Base-by-base conservation (phyloP, 495 filamentous ascomycete species). In the Chaetomium tenue region DNA sequence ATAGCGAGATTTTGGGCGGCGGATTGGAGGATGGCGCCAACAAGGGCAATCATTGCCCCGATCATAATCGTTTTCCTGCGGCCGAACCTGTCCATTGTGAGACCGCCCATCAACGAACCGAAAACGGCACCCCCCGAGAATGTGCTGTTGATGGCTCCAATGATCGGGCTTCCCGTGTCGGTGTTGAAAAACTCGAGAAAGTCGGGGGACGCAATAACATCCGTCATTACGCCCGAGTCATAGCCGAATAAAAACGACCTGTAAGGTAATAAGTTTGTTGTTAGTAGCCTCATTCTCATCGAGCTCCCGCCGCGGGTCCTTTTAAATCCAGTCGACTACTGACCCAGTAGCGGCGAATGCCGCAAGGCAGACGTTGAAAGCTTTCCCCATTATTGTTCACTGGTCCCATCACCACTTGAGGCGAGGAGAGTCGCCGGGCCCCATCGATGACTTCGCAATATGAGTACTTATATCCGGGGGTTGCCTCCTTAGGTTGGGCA, bases 201-300 rank as follows among this genome's bases (percentile, higher is more conserved):
- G 56, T 82, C 77, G 6, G 70, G 55, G 4, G 78, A 81, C 6
- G 73, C 77, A 62, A 84, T 83, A 23, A 83, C 79, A 72, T 82
- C 80, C 4, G 82, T 82, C 80, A 84, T 82, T 5, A 84, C 81
- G 63, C 82, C 82, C 22, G 74, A 76, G 69, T 84, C 82, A 68
- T 84, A 84, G 15, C 82, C 82, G 58, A 82, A 84, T 20, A 84
- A 68, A 60, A 82, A 83, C 5, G 80, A 79, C 4, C 53, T 68
- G 57, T 23, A 5, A 7, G 28, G 9, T 7, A 3, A 6, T 11
- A 7, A 37, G 11, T 28, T n/a, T 4, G 1, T 18, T 15, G 26
- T 58, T 40, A 68, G 61, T 52, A 39, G 28, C 28, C 39, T 20
- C 2, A n/a, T 48, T 6, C 5, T 12, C 1, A n/a, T n/a, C n/a